A percentile compares a stretch with the other conserved stretches of the same genome.
Evolutionary conservation across 2,329 filamentous ascomycete genomes (phyloP).

Genomic region (Zasmidium citrigriseum): DNA sequence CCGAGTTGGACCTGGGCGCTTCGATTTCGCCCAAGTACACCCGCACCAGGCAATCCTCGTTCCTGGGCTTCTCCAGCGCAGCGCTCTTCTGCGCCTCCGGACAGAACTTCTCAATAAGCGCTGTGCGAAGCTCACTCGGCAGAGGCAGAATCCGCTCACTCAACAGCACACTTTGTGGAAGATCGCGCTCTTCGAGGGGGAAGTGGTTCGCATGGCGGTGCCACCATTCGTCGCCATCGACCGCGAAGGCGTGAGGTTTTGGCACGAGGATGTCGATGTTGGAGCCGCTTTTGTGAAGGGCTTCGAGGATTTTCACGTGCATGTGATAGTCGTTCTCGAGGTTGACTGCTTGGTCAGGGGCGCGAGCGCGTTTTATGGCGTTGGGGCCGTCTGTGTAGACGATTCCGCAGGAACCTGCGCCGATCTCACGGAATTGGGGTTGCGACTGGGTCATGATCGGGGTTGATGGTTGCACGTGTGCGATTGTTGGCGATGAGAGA

Average conservation of each 20-base stretch:
- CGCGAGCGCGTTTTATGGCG: slow-evolving; percentile 4
- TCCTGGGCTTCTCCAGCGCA: slow-evolving; percentile 6
- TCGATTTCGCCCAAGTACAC: slow-evolving; percentile 48
- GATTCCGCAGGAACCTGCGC: slow-evolving; percentile 3
- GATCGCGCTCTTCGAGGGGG: neutral
- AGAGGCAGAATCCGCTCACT: slow-evolving; percentile 4
- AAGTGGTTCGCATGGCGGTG: neutral
- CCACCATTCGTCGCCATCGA: neutral
- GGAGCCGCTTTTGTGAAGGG: neutral
- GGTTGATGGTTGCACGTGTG: no score
- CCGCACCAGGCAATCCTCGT: slow-evolving; percentile 49
- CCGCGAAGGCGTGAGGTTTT: neutral
- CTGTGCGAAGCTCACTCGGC: neutral
- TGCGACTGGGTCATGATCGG: no score
- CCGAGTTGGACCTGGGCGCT: slow-evolving; percentile 1
- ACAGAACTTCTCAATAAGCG: slow-evolving; percentile 15
- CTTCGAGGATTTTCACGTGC: slow-evolving; percentile 3
- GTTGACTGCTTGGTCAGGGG: neutral
- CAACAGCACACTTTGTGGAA: neutral
- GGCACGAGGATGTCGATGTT: neutral
- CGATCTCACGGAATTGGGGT: no score
- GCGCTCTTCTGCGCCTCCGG: neutral
- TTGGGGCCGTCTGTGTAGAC: neutral
- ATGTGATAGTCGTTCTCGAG: slow-evolving; percentile 4
- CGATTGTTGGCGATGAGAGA: no score